Base-by-base conservation (phyloP, 345 rosid genomes). In the Brassica carinata region DNA sequence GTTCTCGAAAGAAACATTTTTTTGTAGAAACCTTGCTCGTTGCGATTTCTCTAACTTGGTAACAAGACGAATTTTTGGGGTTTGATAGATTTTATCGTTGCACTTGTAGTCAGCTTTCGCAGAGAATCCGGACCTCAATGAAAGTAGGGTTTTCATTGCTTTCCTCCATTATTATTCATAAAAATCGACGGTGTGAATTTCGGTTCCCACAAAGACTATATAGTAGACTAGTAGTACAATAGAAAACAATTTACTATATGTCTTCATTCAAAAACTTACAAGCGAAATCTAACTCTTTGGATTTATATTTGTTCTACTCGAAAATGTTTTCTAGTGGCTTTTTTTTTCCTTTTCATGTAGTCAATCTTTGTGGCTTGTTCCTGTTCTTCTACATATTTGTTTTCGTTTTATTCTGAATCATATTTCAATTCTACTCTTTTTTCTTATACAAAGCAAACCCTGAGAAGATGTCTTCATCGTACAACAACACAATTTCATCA, bases 211-310 rank as follows among this genome's bases (percentile, higher is more conserved):
- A n/a, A 70, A 70, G 51, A 62, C 71, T 23, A 23, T 23, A 23
- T 23, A 23, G 26, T 23, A 23, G 26, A 23, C 34, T 15, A 64
- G 76, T 3, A 55, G 62, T 55, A 55, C 62, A 17, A 55, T 55
- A 55, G 7, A 55, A 53, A 55, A 17, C 10, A 55, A 55, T 10
- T 55, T 55, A 55, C 17, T 15, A 15, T 55, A 55, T 55, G 62
- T 81, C 73, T 76, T 81, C 76, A 75, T 81, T 81, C 81, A 66
- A 81, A 76, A 62, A 73, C 9, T 66, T 76, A 76, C 84, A 77
- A 81, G 76, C 40, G 66, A 53, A 61, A 74, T 80, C 83, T 11
- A 61, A 79, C 31, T 67, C 65, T 55, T 80, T 80, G 75, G 79
- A 68, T 64, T 76, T 71, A 75, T 81, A 62, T 70, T 70, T 64